Conservation (phyloP, 2,329 filamentous ascomycete species). For the Nemania abortiva region DNA sequence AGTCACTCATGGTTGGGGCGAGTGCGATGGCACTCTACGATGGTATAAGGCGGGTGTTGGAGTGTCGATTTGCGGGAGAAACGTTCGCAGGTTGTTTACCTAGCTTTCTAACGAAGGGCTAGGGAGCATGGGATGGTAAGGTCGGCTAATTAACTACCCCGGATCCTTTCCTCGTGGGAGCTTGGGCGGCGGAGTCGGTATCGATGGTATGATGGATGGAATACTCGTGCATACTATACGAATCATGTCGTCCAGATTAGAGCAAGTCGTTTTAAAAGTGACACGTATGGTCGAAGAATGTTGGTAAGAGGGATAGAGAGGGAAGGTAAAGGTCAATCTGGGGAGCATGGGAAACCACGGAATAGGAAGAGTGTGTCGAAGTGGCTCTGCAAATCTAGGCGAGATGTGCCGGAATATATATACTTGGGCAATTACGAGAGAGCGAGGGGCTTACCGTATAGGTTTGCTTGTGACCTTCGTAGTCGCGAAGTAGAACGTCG, state of each 20-base stretch:
- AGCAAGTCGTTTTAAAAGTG: not conserved
- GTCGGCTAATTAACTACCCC: not conserved
- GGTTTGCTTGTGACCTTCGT: not conserved
- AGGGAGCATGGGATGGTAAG: not conserved
- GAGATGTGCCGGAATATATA: no score
- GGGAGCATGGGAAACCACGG: no score
- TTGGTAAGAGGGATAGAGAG: not conserved
- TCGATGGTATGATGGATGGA: not conserved
- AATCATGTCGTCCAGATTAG: slow-evolving; percentile 16
- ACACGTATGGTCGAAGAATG: no score
- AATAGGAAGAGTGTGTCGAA: no score
- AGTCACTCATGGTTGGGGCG: slow-evolving; percentile 49
- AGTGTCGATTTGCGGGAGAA: not conserved
- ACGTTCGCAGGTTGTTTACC: not conserved
- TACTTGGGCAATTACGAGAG: no score
- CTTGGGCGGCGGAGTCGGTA: not conserved
- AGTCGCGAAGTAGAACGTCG: not conserved
- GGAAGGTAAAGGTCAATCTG: not conserved
- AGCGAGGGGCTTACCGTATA: no score
- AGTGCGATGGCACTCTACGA: slow-evolving; percentile 54
- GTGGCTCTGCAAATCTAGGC: no score
- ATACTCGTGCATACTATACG: slow-evolving; percentile 9
- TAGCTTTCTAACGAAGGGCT: not conserved
- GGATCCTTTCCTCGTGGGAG: not conserved
- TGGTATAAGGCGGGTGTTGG: not conserved